phyloP scores from a whole-genome alignment of 495 filamentous ascomycete genomes.

The Platismatia glauca region DNA sequence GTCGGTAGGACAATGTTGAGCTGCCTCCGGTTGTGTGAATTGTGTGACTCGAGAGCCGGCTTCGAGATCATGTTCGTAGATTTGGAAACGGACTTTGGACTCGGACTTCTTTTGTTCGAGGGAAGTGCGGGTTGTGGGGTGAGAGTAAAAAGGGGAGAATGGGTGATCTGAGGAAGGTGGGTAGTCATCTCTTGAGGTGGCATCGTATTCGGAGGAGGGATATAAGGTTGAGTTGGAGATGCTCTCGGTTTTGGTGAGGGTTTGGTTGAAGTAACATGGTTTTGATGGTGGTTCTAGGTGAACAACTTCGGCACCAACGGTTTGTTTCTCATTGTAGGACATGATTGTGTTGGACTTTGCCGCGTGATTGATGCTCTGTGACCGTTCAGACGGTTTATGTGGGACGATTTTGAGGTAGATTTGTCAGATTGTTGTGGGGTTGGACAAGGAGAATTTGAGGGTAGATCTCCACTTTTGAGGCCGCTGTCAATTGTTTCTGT shows the following conservation, averaged over 20 bases:
- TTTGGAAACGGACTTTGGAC: constrained; percentile 17
- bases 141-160: constrained; percentile 23
- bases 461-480: not conserved
- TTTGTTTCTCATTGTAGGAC: constrained; percentile 9
- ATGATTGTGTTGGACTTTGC: not conserved
- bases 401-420: not conserved
- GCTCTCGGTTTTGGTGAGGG: constrained; percentile 7
- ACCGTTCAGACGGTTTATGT: not conserved
- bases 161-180: constrained; percentile 15
- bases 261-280: not conserved
- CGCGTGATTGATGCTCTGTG: not conserved
- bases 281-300: constrained; percentile 2
- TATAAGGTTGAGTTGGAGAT: constrained; percentile 11
- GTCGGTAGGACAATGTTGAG: not conserved
- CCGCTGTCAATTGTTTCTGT: constrained; percentile 5
- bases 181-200: constrained; percentile 5
- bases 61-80: constrained; percentile 17
- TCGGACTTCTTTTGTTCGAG: constrained; percentile 20
- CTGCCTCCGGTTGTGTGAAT: not conserved
- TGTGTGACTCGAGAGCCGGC: constrained; percentile 10
- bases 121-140: constrained; percentile 23
- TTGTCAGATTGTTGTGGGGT: not conserved
- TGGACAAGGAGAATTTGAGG: not conserved
- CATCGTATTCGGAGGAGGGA: constrained; percentile 5
- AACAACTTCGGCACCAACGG: constrained; percentile 13